Base-by-base conservation (phyloP, 495 filamentous ascomycete species). In the Penicillium pulvis region DNA sequence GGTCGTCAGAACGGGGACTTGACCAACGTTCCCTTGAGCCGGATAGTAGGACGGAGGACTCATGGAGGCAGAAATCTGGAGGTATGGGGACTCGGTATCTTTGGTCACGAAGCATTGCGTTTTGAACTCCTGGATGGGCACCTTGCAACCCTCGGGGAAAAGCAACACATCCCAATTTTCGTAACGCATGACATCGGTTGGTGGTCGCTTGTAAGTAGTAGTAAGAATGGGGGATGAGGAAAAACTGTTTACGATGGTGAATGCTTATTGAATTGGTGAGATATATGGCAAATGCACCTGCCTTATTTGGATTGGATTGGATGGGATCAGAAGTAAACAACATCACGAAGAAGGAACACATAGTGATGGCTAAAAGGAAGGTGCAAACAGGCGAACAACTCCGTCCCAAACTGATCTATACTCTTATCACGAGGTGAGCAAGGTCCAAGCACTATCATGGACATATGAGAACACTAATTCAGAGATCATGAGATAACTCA, bases 111-210 rank as follows among this genome's bases (percentile, higher is more conserved):
- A 89, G 71, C 91, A 96, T 62, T 85, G 81, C 16, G 90, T 92
- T 66, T 87, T 89, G 83, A 94, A 96, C 69, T 96, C 92, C 68
- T 93, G 90, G 44, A 93, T 71, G 9, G 91, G 91, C 17, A 89
- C 79, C 59, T 82, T 83, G 53, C 75, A 80, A 31, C 72, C 72
- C 44, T 78, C 74, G 2, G 90, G 87, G 71, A 95, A 94, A 55
- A 96, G 77, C 50, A 95, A 85, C 51, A 93, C 81, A 67, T 95
- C 92, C 92, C 91, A 94, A 63, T 88, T 86, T 56, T 88, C 81
- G 78, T 90, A 95, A 52, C 91, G 86, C 91, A 95, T 95, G 44
- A 19, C 33, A 24, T 23, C 14, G 52, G 19, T 30, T 26, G 42
- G 42, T 23, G 10, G n/a, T 49, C 20, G 20, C 20, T 23, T 23